Conservation (phyloP, 2,329 filamentous ascomycete genomes). For the Herpotrichia juniperi region DNA sequence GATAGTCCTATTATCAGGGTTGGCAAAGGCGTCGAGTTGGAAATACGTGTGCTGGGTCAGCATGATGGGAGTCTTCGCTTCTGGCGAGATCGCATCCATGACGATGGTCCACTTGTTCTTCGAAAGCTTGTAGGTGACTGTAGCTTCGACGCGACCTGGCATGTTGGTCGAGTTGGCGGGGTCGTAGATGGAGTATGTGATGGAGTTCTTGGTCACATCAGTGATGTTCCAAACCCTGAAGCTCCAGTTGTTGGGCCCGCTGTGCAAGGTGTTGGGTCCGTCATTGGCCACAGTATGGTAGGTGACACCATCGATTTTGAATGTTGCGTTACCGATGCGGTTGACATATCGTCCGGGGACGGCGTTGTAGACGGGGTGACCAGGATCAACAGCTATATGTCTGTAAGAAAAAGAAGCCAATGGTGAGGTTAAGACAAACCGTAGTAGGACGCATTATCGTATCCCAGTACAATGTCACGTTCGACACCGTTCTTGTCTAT, state of each 20-base stretch:
- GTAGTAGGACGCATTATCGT: slow-evolving; percentile 43
- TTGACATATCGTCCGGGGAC: slow-evolving; percentile 41
- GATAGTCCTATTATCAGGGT: slow-evolving; percentile 35
- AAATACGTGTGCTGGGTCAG: slow-evolving; percentile 45
- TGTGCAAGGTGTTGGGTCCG: slow-evolving; percentile 41
- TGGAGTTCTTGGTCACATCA: slow-evolving; percentile 30
- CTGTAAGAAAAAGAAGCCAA: slow-evolving; percentile 10
- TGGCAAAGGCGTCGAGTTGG: slow-evolving; percentile 41
- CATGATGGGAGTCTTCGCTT: slow-evolving; percentile 37
- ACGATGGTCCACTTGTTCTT: slow-evolving; percentile 42
- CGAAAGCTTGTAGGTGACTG: slow-evolving; percentile 37
- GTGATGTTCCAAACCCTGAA: slow-evolving; percentile 37
- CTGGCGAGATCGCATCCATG: slow-evolving; percentile 36
- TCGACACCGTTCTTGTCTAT: slow-evolving; percentile 37
- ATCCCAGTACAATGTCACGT: slow-evolving; percentile 40
- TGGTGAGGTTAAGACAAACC: slow-evolving; percentile 24
- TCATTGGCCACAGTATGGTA: slow-evolving; percentile 38
- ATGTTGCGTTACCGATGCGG: slow-evolving; percentile 40
- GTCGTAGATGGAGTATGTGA: slow-evolving; percentile 38
- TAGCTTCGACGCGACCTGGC: slow-evolving; percentile 35
- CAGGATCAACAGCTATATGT: slow-evolving; percentile 38
- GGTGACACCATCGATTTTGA: slow-evolving; percentile 33
- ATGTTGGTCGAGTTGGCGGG: slow-evolving; percentile 39
- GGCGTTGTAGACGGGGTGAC: slow-evolving; percentile 43
- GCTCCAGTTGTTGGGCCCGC: slow-evolving; percentile 43